A percentile compares a stretch with the other conserved stretches of the same genome.
Evolutionary conservation across 495 filamentous ascomycete species (phyloP).

Genomic region (Choiromyces venosus): DNA sequence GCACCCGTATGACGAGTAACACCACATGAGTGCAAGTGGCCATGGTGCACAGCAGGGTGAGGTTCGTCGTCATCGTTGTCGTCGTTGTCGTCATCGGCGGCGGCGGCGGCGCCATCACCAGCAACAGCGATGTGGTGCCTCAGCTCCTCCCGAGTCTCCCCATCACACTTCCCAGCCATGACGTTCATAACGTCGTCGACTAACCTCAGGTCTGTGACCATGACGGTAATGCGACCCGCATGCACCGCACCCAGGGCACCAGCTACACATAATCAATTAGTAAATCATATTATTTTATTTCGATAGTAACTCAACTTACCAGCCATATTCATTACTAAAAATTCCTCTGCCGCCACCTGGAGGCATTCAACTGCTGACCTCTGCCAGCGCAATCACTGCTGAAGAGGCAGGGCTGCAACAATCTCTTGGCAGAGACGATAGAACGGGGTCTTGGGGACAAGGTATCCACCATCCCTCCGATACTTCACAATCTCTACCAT

Average conservation of each 20-base stretch:
- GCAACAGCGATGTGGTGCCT: no score
- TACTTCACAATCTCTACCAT: neutral
- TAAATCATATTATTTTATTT: neutral
- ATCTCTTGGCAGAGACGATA: neutral
- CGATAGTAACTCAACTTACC: neutral
- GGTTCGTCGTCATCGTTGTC: no score
- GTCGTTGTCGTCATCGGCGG: no score
- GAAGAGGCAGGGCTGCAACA: neutral
- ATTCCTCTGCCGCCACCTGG: neutral
- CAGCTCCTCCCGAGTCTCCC: no score
- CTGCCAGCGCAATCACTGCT: neutral
- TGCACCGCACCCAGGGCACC: neutral
- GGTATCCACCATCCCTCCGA: neutral
- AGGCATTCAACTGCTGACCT: neutral
- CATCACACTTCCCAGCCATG: no score
- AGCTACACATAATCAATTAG: neutral
- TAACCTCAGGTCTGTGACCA: no score
- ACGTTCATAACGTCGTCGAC: no score
- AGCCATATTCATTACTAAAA: neutral
- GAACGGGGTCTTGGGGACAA: neutral
- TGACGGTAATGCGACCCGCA: no score
- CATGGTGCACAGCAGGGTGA: no score
- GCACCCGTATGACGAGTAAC: no score
- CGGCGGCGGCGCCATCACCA: no score
- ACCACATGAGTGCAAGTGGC: no score